phyloP scores from a whole-genome alignment of 352 stramenopile species.

The Globisporangium carolinianum region DNA sequence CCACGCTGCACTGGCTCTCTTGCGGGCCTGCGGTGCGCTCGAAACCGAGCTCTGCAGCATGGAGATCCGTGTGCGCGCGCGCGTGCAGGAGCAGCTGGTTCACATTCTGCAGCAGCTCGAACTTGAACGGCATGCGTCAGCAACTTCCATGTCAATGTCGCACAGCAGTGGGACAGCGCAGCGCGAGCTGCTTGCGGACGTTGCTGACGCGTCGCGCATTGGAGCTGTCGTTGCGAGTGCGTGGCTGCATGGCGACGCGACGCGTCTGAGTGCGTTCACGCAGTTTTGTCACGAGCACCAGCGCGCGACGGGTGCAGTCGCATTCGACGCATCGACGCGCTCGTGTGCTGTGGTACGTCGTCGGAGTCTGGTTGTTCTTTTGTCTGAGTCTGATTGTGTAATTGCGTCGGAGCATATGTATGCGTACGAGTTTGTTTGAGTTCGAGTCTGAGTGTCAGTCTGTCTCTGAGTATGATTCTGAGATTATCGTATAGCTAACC shows the following conservation, averaged over 20 bases:
- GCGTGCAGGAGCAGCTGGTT: conserved; percentile 49
- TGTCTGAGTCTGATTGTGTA: not conserved
- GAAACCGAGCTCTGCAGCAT: conserved; percentile 40
- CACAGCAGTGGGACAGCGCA: conserved; percentile 21
- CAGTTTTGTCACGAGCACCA: conserved; percentile 42
- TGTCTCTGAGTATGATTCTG: too few species aligned
- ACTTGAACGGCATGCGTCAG: too few species aligned
- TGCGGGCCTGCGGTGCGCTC: conserved; percentile 49
- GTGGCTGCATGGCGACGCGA: conserved; percentile 37
- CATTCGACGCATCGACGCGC: conserved; percentile 11
- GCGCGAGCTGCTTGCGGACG: conserved; percentile 13
- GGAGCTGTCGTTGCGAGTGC: conserved; percentile 24
- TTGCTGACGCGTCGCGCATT: conserved; percentile 4
- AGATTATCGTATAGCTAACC: too few species aligned
- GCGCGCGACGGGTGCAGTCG: not conserved
- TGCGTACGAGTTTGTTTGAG: too few species aligned
- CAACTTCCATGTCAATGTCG: not conserved
- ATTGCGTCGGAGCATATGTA: too few species aligned
- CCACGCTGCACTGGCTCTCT: conserved; percentile 51
- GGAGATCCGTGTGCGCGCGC: conserved; percentile 39
- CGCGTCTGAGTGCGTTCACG: conserved; percentile 33
- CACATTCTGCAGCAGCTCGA: conserved; percentile 18
- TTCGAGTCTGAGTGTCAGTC: too few species aligned
- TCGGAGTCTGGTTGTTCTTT: too few species aligned
- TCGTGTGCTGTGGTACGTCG: conserved; percentile 10